phyloP scores from a whole-genome alignment of 1,284 basidiomycete genomes.

The Singerocomus inundabilis region DNA sequence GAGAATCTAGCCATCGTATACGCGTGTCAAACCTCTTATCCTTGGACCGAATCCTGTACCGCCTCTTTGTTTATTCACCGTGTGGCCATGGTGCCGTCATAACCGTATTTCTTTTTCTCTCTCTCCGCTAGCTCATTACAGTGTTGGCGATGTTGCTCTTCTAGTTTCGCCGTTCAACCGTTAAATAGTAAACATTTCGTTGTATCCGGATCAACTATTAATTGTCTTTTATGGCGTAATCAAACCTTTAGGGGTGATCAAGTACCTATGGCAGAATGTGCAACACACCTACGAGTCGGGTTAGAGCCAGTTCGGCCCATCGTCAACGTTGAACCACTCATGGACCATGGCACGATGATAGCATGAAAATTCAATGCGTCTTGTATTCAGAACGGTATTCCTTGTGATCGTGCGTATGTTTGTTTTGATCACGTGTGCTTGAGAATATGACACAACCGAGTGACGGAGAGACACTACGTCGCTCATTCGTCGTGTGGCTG shows the following conservation, averaged over 20 bases:
- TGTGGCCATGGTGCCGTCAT: not conserved
- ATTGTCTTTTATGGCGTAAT: conserved; percentile 14
- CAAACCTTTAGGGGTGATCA: not conserved
- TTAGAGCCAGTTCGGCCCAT: no score
- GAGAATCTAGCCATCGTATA: conserved; percentile 20
- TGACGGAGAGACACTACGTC: no score
- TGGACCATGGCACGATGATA: no score
- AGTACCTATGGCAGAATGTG: no score
- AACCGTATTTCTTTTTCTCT: not conserved
- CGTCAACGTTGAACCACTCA: no score
- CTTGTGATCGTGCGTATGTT: no score
- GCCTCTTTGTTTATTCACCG: not conserved
- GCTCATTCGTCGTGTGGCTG: no score
- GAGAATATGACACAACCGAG: no score
- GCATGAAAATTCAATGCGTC: no score
- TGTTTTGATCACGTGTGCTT: no score
- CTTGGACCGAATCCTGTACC: not conserved
- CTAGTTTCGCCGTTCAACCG: conserved; percentile 1
- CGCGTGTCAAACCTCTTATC: not conserved
- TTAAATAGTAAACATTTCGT: conserved; percentile 4
- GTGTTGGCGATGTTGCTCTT: conserved; percentile 1
- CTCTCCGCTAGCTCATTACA: not conserved
- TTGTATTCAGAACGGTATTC: no score
- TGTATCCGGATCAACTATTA: conserved; percentile 17
- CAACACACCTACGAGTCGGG: no score